Evolutionary conservation across 306 rosid genomes (phyloP).

Genomic region (Citrullus amarus): DNA sequence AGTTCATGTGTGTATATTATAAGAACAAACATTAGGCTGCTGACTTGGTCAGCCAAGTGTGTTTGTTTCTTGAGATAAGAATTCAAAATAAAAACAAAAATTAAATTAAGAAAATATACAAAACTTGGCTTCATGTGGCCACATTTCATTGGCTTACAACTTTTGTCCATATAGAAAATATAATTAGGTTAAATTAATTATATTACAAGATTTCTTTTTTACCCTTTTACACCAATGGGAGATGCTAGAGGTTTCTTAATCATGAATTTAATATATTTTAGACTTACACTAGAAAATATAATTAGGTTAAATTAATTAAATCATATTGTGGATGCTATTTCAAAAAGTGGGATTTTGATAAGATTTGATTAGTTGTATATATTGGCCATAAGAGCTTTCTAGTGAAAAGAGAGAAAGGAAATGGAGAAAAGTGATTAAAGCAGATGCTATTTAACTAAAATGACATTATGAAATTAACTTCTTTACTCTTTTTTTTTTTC

Average conservation of each 20-base stretch:
- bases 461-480: background rate
- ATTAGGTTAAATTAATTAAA: background rate
- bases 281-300: background rate
- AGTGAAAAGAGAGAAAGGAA: background rate
- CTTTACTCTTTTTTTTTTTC: background rate
- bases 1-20: background rate
- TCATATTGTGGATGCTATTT: background rate
- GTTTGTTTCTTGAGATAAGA: background rate
- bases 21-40: background rate
- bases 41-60: background rate
- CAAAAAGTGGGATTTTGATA: background rate
- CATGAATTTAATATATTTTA: background rate
- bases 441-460: background rate
- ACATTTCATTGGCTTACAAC: background rate
- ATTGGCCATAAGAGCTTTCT: background rate
- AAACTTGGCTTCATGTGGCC: background rate
- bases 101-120: background rate
- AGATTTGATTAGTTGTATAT: background rate
- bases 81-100: background rate
- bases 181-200: too few relatives aligned
- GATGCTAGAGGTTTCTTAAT: background rate
- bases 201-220: background rate
- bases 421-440: background rate
- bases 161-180: background rate
- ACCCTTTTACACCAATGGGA: background rate